Evolutionary conservation across 2,329 filamentous ascomycete species (phyloP), one percentile per base, ranked within the genome.

Genomic region (Venturia nashicola): DNA sequence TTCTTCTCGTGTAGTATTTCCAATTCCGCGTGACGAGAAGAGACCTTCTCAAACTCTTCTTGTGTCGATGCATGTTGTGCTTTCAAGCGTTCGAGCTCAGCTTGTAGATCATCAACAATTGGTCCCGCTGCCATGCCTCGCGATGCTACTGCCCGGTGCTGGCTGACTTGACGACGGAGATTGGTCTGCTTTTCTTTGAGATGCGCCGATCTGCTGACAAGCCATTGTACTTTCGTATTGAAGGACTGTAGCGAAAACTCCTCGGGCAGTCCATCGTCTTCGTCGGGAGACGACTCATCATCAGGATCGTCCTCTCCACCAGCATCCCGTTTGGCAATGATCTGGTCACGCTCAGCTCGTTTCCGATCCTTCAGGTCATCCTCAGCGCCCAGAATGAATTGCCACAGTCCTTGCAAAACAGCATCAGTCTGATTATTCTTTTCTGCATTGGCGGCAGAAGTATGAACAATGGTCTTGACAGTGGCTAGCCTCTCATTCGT

Each of bases 161-260:
- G 92, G 76, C 96, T 93, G 70, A 97, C 93, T 73, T 97, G 92
- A 54, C 91, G 86, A 70, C 93, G 88, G 9, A 97, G 81, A 27
- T 96, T 92, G 60, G 86, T 85, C 72, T 96, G 95, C 72, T 97
- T 92, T 69, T 96, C 90, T 66, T 90, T 87, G 43, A 97, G 79
- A 23, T 84, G 84, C 20, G 86, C 88, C n/a, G 90, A 84, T 65
- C 90, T 88, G 48, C 82, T 80, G 71, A 91, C 90, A 5, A 97
- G 78, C 76, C 86, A 88, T 70, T 91, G 87, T 0, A 97, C 86
- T 70, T 90, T 90, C 9, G 83, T 79, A 18, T 86, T 87, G 73
- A 97, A 95, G 23, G 87, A 89, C 27, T 82, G 79, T 4, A 96
- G 77, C 1, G 87, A 88, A 75, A 90, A 95, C 0, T 81, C 69